These are phyloP conservation scores for Xerophyta viscosa DNA, from an alignment of 106 monocot genomes.

Conservation along the genomic window DNA sequence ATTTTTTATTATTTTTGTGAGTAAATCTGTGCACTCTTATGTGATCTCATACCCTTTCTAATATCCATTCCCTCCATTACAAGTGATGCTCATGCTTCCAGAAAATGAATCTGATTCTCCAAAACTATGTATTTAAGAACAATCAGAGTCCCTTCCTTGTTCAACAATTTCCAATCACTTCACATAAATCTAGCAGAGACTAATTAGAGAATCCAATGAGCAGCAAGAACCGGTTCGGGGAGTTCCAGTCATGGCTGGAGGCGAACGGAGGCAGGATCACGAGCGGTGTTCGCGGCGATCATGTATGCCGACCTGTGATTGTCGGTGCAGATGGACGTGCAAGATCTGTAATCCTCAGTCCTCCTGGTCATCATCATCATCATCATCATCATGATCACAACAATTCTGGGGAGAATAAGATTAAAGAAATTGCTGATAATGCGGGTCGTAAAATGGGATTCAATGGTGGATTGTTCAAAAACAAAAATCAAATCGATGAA, in stretches of 20 bases:
- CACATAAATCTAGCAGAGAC: no score
- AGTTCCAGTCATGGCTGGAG: background rate
- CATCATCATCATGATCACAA: background rate
- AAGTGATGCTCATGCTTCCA: no score
- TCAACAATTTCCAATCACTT: background rate
- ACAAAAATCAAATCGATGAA: background rate
- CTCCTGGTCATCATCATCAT: no score
- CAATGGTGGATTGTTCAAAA: background rate
- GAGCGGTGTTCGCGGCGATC: background rate
- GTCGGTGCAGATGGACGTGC: background rate
- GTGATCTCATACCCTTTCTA: no score
- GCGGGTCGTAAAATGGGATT: background rate
- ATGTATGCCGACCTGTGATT: background rate
- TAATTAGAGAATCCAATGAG: background rate
- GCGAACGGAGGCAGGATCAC: background rate
- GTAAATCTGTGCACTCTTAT: no score
- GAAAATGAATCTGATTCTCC: background rate
- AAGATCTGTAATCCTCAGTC: no score
- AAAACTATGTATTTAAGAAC: background rate
- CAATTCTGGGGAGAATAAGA: background rate
- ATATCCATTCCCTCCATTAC: no score
- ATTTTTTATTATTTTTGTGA: no score
- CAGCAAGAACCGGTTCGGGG: background rate
- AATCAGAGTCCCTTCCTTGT: background rate
- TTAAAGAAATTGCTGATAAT: background rate